A percentile compares a stretch with the other conserved stretches of the same genome.
Conservation (phyloP, 805 yeast genomes). For the Metschnikowia lochheadii region DNA sequence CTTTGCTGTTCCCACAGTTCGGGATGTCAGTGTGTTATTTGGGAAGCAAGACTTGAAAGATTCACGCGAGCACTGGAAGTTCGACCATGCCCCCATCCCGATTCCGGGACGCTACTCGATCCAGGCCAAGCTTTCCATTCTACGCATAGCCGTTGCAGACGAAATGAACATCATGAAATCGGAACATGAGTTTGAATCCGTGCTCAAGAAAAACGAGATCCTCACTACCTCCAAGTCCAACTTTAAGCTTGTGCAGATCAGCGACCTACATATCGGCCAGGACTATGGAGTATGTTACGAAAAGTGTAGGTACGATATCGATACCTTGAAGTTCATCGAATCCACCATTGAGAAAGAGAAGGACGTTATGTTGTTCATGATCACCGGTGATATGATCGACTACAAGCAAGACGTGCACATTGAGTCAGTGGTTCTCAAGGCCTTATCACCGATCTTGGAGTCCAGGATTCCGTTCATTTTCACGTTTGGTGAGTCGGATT, state of each 20-base stretch:
- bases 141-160: constrained; percentile 17
- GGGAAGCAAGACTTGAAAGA: constrained; percentile 31
- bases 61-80: constrained; percentile 24
- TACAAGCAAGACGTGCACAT: constrained; percentile 22
- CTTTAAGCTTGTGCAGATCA: constrained; percentile 34
- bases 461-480: constrained; percentile 29
- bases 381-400: constrained; percentile 41
- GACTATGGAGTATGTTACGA: constrained; percentile 22
- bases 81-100: constrained; percentile 15
- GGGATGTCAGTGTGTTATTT: constrained; percentile 27
- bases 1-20: constrained; percentile 16
- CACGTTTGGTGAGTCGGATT: constrained; percentile 39
- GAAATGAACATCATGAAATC: constrained; percentile 10
- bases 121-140: constrained; percentile 21
- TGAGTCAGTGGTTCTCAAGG: constrained; percentile 29
- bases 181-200: constrained; percentile 13
- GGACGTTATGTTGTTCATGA: constrained; percentile 32
- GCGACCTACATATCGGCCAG: constrained; percentile 39
- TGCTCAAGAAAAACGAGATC: constrained; percentile 15
- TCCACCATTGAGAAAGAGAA: constrained; percentile 24
- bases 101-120: constrained; percentile 15
- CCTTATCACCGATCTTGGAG: constrained; percentile 31
- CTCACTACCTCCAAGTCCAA: constrained; percentile 16
- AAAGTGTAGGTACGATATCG: constrained; percentile 25
- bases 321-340: constrained; percentile 30